Evolutionary conservation across 305 asterid species (phyloP), one percentile per base, ranked within the genome.

Genomic region (Rubia occidens): DNA sequence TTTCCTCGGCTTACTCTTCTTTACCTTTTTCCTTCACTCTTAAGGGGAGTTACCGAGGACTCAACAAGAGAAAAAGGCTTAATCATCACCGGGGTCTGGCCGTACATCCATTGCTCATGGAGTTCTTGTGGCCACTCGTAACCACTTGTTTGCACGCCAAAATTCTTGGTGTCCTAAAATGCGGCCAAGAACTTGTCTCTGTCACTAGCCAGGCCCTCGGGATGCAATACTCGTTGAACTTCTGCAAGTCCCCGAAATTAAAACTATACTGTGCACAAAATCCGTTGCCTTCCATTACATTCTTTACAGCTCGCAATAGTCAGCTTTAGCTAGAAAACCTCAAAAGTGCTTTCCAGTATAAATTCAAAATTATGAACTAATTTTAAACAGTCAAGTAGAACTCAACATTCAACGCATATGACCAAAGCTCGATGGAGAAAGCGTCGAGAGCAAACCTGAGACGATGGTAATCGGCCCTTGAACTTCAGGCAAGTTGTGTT

Each of bases 401-500:
- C 51, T 51, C 62, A 49, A 35, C 21, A 37, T 18, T 53, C 8
- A 11, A 32, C 20, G 4, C 14, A 45, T 32, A 32, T 45, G 51
- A 45, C 51, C 17, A 45, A 3, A 4, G 5, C 20, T 15, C 20
- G 1, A 17, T 5, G 17, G 9, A 11, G 5, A 72, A 14, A 11
- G 26, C 68, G 64, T 20, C 6, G 40, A 60, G 40, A 71, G 56
- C 80, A 74, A 82, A 90, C 99, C 96, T 86, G 99, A 94, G 73
- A 94, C 88, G 44, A 94, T 89, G 37, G 96, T 90, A 69, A 94
- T 81, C 18, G 99, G 99, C 47, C 97, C 99, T 20, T 85, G 88
- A 75, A 94, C 99, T 75, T 94, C 97, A n/a, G 97, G 89, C 64
- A 94, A 82, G 74, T 89, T 90, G 29, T 94, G 97, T 81, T 89